Evolutionary conservation across 352 stramenopile species (phyloP).

Genomic region (Globisporangium canariense): DNA sequence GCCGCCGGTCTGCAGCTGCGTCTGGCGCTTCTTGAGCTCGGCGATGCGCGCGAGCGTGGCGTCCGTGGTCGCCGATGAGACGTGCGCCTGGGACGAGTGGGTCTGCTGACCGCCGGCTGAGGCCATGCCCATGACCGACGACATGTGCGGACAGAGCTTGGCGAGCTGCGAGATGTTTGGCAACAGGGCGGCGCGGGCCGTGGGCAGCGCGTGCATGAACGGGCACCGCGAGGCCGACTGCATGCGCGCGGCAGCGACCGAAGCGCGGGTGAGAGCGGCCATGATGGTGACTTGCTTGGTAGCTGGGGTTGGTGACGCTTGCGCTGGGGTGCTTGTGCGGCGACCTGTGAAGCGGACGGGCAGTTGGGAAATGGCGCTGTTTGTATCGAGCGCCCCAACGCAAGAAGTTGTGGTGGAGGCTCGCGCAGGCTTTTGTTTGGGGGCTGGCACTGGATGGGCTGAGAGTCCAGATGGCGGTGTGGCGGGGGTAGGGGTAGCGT

Average conservation of each 20-base stretch:
- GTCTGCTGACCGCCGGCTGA: slow-evolving; percentile 26
- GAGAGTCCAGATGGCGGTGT: background rate
- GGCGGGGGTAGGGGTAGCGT: background rate
- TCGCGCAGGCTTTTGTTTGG: background rate
- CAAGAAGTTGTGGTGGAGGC: slow-evolving; percentile 13
- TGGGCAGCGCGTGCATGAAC: slow-evolving; percentile 81
- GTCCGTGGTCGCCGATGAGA: slow-evolving; percentile 45
- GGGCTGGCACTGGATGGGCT: background rate
- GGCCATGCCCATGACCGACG: slow-evolving; percentile 64
- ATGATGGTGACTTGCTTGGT: slow-evolving; percentile 20
- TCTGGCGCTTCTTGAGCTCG: slow-evolving; percentile 63
- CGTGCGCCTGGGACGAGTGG: slow-evolving; percentile 56
- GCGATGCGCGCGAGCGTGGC: slow-evolving; percentile 73
- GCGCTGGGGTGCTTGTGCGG: background rate
- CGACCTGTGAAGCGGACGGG: slow-evolving; percentile 7
- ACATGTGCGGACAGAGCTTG: slow-evolving; percentile 88
- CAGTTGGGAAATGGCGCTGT: slow-evolving; percentile 40
- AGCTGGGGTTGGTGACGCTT: slow-evolving; percentile 1
- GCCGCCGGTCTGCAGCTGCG: slow-evolving; percentile 23
- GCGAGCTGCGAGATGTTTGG: slow-evolving; percentile 85
- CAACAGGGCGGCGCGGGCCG: slow-evolving; percentile 65
- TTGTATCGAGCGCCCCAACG: background rate
- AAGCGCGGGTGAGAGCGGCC: slow-evolving; percentile 61
- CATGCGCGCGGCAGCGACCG: slow-evolving; percentile 61
- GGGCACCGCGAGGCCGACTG: slow-evolving; percentile 75